These are phyloP conservation scores for Pichia membranifaciens DNA, from an alignment of 805 yeast genomes.

Conservation along the genomic window DNA sequence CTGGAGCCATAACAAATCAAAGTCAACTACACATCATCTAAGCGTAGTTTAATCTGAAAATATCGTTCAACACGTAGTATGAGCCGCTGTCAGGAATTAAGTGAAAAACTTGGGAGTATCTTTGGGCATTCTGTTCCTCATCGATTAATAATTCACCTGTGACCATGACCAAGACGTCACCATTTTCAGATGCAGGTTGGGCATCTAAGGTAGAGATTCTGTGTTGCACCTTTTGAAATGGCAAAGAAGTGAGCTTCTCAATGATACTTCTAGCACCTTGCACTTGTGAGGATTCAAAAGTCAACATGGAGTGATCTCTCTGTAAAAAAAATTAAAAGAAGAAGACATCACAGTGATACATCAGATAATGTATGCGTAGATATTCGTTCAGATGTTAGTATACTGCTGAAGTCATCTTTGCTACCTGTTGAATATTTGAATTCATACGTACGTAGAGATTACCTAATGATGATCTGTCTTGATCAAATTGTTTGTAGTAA, in stretches of 20 bases:
- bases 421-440: no score
- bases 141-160: conserved; percentile 92
- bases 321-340: conserved; percentile 13
- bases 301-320: conserved; percentile 96
- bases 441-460: conserved; percentile 61
- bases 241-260: conserved; percentile 83
- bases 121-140: conserved; percentile 91
- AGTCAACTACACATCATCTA: conserved; percentile 22
- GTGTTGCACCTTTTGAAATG: conserved; percentile 90
- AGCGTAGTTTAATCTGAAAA: conserved; percentile 89
- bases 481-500: conserved; percentile 92
- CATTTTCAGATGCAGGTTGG: conserved; percentile 90
- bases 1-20: no score
- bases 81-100: conserved; percentile 88
- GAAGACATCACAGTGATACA: no score
- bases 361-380: no score
- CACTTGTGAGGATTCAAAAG: conserved; percentile 88
- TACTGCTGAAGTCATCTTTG: not conserved
- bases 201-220: conserved; percentile 94
- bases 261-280: conserved; percentile 93
- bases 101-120: conserved; percentile 97
- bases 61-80: conserved; percentile 93
- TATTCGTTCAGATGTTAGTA: conserved; percentile 2
- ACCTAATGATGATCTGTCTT: conserved; percentile 87
- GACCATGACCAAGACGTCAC: conserved; percentile 94